phyloP scores from a whole-genome alignment of 257 asterid genomes.

The Gynochthodes officinalis region DNA sequence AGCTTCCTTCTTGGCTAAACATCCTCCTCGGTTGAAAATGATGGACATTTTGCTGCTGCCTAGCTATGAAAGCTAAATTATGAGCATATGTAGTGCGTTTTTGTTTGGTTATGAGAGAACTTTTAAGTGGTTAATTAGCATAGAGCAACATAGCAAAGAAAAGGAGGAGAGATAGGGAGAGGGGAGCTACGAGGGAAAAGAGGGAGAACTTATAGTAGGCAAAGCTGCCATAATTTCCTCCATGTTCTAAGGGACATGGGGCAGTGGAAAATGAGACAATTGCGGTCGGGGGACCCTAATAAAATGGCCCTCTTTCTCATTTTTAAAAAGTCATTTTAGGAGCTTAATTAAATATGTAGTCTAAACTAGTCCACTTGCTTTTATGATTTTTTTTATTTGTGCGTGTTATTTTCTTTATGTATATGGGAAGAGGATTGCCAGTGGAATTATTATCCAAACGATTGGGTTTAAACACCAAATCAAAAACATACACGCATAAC shows the following conservation, averaged over 20 bases:
- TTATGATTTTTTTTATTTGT: background rate
- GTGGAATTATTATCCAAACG: no score
- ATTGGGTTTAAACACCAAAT: no score
- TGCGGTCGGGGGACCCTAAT: slow-evolving; percentile 34
- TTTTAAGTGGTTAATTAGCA: background rate
- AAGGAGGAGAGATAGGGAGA: background rate
- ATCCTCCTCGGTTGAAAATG: background rate
- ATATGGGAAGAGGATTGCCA: no score
- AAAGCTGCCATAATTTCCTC: slow-evolving; percentile 58
- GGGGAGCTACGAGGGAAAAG: slow-evolving; percentile 16
- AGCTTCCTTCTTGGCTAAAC: background rate
- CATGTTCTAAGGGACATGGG: slow-evolving; percentile 72
- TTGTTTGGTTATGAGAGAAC: slow-evolving; percentile 1
- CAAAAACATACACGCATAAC: no score
- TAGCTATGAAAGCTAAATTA: background rate
- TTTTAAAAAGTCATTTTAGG: background rate
- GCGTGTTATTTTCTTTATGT: no score
- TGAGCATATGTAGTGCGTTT: background rate
- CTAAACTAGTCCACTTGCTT: slow-evolving; percentile 1
- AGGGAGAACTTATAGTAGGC: slow-evolving; percentile 34
- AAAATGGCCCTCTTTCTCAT: slow-evolving; percentile 18
- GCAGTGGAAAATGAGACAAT: slow-evolving; percentile 65
- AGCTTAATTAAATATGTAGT: background rate
- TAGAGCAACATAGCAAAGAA: no score
- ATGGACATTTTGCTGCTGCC: background rate